These are phyloP conservation scores for Gracilariopsis chorda DNA, from an alignment of 23 red algal species.

Conservation along the genomic window DNA sequence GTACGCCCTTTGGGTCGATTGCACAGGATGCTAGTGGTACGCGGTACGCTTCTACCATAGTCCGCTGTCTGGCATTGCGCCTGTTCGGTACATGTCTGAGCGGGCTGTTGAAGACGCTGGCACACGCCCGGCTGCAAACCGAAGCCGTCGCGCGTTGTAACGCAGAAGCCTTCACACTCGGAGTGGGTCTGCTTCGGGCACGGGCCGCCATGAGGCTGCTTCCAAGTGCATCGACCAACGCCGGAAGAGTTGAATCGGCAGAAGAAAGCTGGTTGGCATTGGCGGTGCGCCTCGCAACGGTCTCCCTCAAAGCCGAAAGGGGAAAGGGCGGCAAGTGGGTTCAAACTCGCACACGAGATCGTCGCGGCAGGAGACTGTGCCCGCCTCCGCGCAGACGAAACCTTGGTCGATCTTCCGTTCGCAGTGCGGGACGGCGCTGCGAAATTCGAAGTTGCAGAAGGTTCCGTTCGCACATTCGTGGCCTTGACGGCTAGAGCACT, in stretches of 20 bases:
- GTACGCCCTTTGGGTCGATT: background rate
- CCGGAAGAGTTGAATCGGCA: background rate
- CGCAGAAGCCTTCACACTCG: constrained; percentile 1
- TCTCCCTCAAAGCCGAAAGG: background rate
- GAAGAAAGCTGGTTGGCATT: background rate
- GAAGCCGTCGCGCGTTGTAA: background rate
- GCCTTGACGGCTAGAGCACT: background rate
- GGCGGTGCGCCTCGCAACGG: background rate
- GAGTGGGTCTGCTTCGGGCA: background rate
- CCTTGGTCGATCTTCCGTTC: background rate
- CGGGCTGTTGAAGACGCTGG: background rate
- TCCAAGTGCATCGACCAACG: background rate
- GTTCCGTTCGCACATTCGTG: background rate
- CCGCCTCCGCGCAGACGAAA: background rate
- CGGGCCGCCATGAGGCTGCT: background rate
- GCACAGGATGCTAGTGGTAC: background rate
- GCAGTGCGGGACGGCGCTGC: background rate
- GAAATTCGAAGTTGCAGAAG: background rate
- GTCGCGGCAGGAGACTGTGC: background rate
- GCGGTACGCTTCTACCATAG: background rate
- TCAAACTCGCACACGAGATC: background rate
- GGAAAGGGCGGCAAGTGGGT: background rate
- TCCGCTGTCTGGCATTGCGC: background rate
- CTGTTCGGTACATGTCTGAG: background rate
- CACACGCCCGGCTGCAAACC: background rate